Percentiles rank a stretch among this genome's conserved stretches.
Evolutionary conservation across 2,329 filamentous ascomycete species (phyloP).

Genomic region (Elsinoe necatrix): DNA sequence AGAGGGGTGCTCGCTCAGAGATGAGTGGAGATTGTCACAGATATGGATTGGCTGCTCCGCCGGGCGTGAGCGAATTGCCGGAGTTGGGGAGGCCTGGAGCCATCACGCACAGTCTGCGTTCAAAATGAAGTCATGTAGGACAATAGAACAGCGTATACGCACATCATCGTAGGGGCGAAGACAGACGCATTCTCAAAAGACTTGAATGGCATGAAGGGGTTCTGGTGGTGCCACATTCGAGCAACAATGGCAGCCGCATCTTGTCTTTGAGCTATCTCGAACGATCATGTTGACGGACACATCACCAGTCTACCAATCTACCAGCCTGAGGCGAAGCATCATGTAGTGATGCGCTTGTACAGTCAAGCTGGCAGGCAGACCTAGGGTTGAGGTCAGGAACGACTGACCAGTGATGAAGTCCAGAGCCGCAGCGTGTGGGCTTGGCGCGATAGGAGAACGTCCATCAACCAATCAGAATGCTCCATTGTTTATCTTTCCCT

Average conservation of each 20-base stretch:
- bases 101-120: background rate
- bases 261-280: too few species aligned
- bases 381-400: background rate
- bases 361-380: background rate
- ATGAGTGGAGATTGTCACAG: background rate
- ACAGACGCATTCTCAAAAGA: too few species aligned
- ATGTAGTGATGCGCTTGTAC: background rate
- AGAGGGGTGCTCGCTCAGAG: background rate
- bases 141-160: too few species aligned
- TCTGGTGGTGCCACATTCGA: too few species aligned
- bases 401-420: background rate
- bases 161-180: too few species aligned
- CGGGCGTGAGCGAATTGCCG: background rate
- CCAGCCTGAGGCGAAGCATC: background rate
- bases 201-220: too few species aligned
- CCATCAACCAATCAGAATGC: constrained; percentile 8
- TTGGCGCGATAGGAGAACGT: constrained; percentile 1
- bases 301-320: too few species aligned
- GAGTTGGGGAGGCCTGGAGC: background rate
- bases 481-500: constrained; percentile 4
- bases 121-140: too few species aligned
- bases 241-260: too few species aligned
- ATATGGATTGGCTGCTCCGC: background rate
- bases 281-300: too few species aligned
- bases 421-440: background rate